Evolutionary conservation across 495 filamentous ascomycete species (phyloP), one percentile per base, ranked within the genome.

Genomic region (Elasticomyces elasticus): DNA sequence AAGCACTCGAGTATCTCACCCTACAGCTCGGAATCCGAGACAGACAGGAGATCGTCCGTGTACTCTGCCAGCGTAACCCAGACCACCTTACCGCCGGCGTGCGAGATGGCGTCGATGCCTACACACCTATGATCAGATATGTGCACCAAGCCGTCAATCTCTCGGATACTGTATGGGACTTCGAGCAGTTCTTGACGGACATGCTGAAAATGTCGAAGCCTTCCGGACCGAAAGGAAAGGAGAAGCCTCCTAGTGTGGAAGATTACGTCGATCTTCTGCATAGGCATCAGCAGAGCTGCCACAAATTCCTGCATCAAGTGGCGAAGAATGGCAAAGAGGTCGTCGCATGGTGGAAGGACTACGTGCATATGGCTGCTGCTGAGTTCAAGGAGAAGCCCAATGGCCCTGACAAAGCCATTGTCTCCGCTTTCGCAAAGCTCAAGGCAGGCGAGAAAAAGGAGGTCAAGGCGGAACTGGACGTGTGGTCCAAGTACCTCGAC

Each of bases 101-200:
- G 43, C 70, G 73, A n/a, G 76, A 81, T 24, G 59, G 71, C 9
- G 74, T 85, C 10, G 64, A 67, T 0, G 77, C 76, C 5, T 83
- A 82, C 52, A 82, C 85, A n/a, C 80, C 78, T 2, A 76, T 85
- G 48, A 84, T 86, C 33, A 73, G 82, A 4, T 62, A 65, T 6
- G 65, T 84, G 12, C 83, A 86, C 52, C 76, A 84, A 45, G 75
- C 76, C 4, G 73, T 84, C 7, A 80, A 86, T 54, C 71, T 86
- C 24, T 75, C 74, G 31, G 76, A 72, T 20, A 79, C 81, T 27
- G 56, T 85, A 0, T 68, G 67, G 25, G 77, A 82, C 23, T 62
- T 73, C 0, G 75, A 85, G 61, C 65, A 56, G 48, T 85, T 86
- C 61, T 52, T 85, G 2, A 70, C 67, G 5, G 82, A 85, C 47